phyloP scores from a whole-genome alignment of 352 stramenopile genomes.

The Phytophthora hibernalis region DNA sequence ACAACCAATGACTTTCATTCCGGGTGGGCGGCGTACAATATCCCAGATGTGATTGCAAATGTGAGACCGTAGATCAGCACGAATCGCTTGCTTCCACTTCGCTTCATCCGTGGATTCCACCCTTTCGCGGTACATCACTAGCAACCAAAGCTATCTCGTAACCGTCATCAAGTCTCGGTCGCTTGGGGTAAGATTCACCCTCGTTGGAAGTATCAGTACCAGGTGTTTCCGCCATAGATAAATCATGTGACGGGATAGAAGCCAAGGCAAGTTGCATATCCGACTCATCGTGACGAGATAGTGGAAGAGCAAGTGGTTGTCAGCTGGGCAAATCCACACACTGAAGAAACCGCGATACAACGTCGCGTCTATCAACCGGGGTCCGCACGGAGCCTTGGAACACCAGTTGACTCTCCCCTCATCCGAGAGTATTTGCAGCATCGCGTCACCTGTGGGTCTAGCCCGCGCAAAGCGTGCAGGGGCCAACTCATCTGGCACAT shows the following conservation, averaged over 20 bases:
- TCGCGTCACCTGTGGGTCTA: neutral
- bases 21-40: constrained; percentile 2
- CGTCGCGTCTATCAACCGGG: neutral
- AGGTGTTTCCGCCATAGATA: neutral
- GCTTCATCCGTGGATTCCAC: constrained; percentile 1
- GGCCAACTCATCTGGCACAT: neutral
- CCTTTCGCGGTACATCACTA: constrained; percentile 16
- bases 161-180: neutral
- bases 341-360: constrained; percentile 1
- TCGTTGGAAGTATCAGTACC: neutral
- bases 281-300: no score
- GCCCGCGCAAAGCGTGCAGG: neutral
- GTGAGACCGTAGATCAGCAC: constrained; percentile 3
- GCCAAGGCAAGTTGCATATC: neutral
- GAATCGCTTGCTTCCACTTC: constrained; percentile 12
- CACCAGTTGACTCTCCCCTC: neutral
- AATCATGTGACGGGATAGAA: neutral
- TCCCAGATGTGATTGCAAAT: constrained; percentile 28
- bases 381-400: neutral
- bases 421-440: neutral
- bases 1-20: constrained; percentile 8
- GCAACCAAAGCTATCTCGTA: constrained; percentile 5
- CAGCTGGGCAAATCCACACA: neutral
- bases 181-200: constrained; percentile 6
- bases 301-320: neutral